Evolutionary conservation across 208 protist genomes (phyloP).

Genomic region (Giardia muris): DNA sequence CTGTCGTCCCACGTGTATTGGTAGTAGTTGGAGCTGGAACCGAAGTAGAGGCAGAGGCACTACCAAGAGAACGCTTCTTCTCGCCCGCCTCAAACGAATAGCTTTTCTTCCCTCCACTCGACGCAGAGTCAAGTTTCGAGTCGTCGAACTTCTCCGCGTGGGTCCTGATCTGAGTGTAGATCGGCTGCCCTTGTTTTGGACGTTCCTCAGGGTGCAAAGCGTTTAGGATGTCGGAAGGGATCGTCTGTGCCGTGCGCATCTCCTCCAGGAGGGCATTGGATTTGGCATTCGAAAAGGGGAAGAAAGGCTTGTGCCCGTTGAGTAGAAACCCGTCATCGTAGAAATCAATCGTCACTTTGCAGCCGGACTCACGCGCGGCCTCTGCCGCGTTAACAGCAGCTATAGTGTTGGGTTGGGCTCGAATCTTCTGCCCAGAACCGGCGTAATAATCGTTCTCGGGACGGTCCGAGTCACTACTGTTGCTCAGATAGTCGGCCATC

Average conservation of each 20-base stretch:
- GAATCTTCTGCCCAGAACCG: not conserved
- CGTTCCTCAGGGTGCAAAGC: not conserved
- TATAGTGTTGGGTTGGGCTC: not conserved
- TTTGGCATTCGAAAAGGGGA: not conserved
- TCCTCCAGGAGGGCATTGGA: not conserved
- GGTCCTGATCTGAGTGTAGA: not conserved
- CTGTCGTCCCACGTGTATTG: too few relatives aligned
- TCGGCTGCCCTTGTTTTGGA: not conserved
- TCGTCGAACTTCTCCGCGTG: not conserved
- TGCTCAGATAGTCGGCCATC: not conserved
- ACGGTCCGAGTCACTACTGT: not conserved
- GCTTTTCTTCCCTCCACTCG: not conserved
- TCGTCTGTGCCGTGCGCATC: not conserved
- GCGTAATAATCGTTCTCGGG: not conserved
- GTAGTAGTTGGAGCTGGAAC: not conserved
- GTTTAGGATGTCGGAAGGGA: not conserved
- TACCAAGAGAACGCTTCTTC: not conserved
- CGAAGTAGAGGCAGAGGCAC: not conserved
- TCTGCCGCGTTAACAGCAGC: not conserved
- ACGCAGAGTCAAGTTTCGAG: not conserved
- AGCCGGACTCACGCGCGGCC: not conserved
- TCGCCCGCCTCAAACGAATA: not conserved
- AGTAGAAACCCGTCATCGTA: not conserved
- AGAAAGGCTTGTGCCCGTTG: not conserved
- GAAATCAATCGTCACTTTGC: not conserved